Evolutionary conservation across 164 flowering plant genomes (phyloP), one percentile per base, ranked within the genome.

Genomic region (Platanus orientalis): DNA sequence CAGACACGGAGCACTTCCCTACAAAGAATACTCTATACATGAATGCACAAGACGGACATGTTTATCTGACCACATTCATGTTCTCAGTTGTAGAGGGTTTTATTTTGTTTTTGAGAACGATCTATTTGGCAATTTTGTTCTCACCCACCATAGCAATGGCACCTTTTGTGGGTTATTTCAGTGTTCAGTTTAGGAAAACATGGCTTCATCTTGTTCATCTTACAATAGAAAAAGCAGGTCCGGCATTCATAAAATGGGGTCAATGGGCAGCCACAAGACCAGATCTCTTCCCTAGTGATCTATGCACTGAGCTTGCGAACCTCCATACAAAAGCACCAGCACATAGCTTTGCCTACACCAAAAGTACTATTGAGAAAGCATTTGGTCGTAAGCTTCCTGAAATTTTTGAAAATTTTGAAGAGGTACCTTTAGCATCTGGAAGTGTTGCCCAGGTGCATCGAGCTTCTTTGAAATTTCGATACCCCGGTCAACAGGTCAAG

Each of bases 221-320:
- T 5, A 80, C 94, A 7, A 77, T 90, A 19, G 96, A 90, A 70
- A 73, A 17, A 48, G 92, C 92, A 16, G 96, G 96, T 59, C 94
- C 94, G 17, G 97, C 94, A 54, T 90, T 90, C 69, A 90, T 90
- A 47, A 90, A 90, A 70, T 90, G 94, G 97, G 97, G 94, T 30
- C 97, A 88, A 51, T 90, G 97, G 97, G 97, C 97, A 48, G 94
- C 97, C 54, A 88, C 97, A 39, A 78, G 92, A 19, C 92, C 94
- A 19, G 94, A 90, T 79, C 88, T 90, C 25, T 90, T 90, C 54
- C 86, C 92, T 39, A 73, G 75, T 57, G 94, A 90, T 68, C 69
- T 90, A 40, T 90, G 97, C 63, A 61, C 71, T 39, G 79, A 90
- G 71, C 84, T 90, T 59, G 61, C 92, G 16, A 83, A 88, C 76